A percentile compares a stretch with the other conserved stretches of the same genome.
phyloP scores from a whole-genome alignment of 768 basidiomycete genomes.

The Hortiboletus campestris region DNA sequence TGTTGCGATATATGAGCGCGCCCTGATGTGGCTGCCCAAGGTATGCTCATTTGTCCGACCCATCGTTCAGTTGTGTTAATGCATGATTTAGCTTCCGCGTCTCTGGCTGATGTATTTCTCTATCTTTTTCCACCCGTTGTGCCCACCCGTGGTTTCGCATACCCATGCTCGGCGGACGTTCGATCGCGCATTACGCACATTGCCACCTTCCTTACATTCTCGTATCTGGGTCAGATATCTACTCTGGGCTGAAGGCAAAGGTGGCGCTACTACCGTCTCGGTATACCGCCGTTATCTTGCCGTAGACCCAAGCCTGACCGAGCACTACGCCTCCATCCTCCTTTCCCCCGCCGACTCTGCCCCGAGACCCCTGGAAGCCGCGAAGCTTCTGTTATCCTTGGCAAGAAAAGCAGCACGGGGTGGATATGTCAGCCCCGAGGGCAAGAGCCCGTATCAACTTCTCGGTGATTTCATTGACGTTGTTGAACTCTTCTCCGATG shows the following conservation, averaged over 20 bases:
- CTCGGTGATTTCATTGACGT: conserved; percentile 91
- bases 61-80: conserved; percentile 3
- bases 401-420: conserved; percentile 83
- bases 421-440: conserved; percentile 83
- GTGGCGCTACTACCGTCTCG: conserved; percentile 72
- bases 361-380: conserved; percentile 87
- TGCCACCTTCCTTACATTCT: conserved; percentile 88
- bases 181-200: conserved; percentile 89
- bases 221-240: conserved; percentile 94
- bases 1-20: conserved; percentile 86
- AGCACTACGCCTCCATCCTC: conserved; percentile 70
- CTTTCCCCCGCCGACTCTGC: conserved; percentile 55
- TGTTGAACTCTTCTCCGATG: conserved; percentile 86
- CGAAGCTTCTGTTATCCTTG: conserved; percentile 82
- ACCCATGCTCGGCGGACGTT: conserved; percentile 93
- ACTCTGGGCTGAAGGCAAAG: conserved; percentile 83
- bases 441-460: conserved; percentile 93
- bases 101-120: conserved; percentile 94
- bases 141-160: conserved; percentile 78
- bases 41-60: conserved; percentile 41
- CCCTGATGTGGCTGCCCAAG: conserved; percentile 91
- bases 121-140: conserved; percentile 84
- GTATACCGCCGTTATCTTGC: conserved; percentile 89
- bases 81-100: conserved; percentile 68
- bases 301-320: conserved; percentile 78